phyloP scores from a whole-genome alignment of 495 filamentous ascomycete genomes.

The Xylaria grammica region DNA sequence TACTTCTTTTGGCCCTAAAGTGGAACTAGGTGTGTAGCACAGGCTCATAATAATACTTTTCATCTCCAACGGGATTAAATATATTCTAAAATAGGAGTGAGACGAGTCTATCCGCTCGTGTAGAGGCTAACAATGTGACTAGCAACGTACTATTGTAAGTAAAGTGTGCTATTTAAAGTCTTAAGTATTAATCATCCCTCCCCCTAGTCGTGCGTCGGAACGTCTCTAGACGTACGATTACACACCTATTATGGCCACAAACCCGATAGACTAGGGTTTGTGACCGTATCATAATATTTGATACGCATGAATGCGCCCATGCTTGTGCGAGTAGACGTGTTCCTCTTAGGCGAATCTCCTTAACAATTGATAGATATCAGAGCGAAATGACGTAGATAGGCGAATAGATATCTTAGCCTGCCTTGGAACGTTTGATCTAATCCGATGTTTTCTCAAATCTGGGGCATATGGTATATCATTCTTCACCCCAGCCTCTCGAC shows the following conservation, averaged over 20 bases:
- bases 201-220: not conserved
- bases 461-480: not conserved
- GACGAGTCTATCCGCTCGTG: not conserved
- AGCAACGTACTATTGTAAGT: not conserved
- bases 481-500: constrained; percentile 33
- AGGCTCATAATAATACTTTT: not conserved
- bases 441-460: not conserved
- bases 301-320: too few relatives aligned
- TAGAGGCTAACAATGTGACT: not conserved
- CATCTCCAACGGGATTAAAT: too few relatives aligned
- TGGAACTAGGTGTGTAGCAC: not conserved
- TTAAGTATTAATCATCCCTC: too few relatives aligned
- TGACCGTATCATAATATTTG: not conserved
- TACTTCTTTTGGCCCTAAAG: too few relatives aligned
- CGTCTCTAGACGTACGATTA: not conserved
- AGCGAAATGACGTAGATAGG: not conserved
- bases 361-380: not conserved
- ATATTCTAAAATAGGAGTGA: not conserved
- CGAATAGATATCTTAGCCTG: not conserved
- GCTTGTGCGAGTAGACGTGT: too few relatives aligned
- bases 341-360: not conserved
- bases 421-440: not conserved
- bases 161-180: not conserved
- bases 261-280: not conserved
- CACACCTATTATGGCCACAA: not conserved